Evolutionary conservation across 768 basidiomycete genomes (phyloP).

Genomic region (Trametes cingulata): DNA sequence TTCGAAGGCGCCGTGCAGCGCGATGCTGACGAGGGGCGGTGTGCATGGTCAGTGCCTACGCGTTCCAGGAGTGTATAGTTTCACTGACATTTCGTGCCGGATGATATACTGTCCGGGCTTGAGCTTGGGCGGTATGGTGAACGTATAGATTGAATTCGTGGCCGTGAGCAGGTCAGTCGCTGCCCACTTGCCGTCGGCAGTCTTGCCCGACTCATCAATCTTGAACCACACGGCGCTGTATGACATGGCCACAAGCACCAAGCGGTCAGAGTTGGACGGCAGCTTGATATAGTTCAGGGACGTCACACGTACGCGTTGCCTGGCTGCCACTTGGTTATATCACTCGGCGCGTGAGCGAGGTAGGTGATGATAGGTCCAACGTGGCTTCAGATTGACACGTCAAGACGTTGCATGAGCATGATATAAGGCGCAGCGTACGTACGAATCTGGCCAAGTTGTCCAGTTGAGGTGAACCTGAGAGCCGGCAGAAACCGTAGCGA

Average conservation of each 20-base stretch:
- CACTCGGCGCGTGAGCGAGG: constrained; percentile 46
- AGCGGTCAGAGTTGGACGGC: too few relatives aligned
- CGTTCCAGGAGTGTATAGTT: neutral
- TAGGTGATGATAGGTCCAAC: constrained; percentile 47
- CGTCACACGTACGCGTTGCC: constrained; percentile 38
- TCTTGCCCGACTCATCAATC: constrained; percentile 48
- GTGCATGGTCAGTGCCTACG: neutral
- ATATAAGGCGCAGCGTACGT: neutral
- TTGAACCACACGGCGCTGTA: constrained; percentile 54
- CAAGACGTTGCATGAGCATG: neutral
- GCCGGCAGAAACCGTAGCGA: constrained; percentile 44
- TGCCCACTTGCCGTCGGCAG: constrained; percentile 46
- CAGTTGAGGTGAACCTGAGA: constrained; percentile 42
- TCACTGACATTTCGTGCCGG: constrained; percentile 46
- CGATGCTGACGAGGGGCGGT: constrained; percentile 36
- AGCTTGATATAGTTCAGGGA: neutral
- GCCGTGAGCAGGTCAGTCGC: constrained; percentile 42
- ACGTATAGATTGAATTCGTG: constrained; percentile 44
- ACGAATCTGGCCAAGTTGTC: constrained; percentile 36
- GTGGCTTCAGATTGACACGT: constrained; percentile 1
- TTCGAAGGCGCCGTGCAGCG: constrained; percentile 40
- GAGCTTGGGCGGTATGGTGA: constrained; percentile 48
- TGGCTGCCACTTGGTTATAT: constrained; percentile 46
- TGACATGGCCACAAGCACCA: neutral
- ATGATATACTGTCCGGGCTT: constrained; percentile 51